Conservation (phyloP, 495 filamentous ascomycete species). For the Xanthoparmelia taractica region DNA sequence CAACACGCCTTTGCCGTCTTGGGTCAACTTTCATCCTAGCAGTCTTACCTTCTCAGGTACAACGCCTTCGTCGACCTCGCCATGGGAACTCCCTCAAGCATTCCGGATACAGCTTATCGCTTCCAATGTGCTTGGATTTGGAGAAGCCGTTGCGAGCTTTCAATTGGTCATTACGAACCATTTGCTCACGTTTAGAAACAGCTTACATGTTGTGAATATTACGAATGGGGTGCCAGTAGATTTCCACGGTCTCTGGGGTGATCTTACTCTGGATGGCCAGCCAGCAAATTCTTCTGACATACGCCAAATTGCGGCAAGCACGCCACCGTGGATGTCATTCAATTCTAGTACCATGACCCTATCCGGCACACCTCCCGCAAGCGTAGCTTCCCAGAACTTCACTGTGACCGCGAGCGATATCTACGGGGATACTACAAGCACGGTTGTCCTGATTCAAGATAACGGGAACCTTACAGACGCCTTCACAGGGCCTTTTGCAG, state of each 20-base stretch:
- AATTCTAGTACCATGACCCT: constrained; percentile 55
- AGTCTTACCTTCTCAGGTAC: constrained; percentile 65
- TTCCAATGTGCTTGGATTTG: constrained; percentile 72
- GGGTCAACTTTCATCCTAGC: constrained; percentile 65
- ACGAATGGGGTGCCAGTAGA: constrained; percentile 47
- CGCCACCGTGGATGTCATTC: constrained; percentile 64
- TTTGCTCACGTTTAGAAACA: constrained; percentile 53
- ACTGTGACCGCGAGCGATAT: constrained; percentile 57
- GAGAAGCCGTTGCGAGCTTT: constrained; percentile 57
- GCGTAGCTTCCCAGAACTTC: constrained; percentile 52
- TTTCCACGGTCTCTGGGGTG: constrained; percentile 46
- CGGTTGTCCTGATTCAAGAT: constrained; percentile 56
- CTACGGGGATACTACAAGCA: constrained; percentile 54
- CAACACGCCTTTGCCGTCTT: constrained; percentile 78
- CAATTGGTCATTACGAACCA: constrained; percentile 63
- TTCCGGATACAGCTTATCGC: constrained; percentile 70
- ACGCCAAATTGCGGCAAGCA: constrained; percentile 40
- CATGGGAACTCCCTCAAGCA: constrained; percentile 57
- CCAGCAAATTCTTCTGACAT: constrained; percentile 41
- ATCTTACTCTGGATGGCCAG: constrained; percentile 56
- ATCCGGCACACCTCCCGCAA: constrained; percentile 53
- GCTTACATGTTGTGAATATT: constrained; percentile 50
- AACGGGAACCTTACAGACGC: constrained; percentile 31
- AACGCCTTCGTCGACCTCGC: constrained; percentile 54
- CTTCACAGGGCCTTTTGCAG: constrained; percentile 40